Conservation (phyloP, 139 green algal genomes). For the Chlamydomonas asymmetrica region DNA sequence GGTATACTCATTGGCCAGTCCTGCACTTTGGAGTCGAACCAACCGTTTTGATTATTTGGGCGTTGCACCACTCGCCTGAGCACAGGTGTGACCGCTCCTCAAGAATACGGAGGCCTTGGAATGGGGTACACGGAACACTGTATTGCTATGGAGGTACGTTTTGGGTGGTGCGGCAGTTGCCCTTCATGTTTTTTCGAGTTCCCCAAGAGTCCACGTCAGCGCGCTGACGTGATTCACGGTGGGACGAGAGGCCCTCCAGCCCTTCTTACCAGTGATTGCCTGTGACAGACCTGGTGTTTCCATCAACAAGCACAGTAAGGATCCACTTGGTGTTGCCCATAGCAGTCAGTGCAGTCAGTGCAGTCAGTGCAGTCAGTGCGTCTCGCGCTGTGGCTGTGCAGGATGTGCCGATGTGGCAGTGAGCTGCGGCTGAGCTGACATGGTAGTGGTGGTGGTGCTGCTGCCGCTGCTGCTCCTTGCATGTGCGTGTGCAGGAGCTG, state of each 20-base stretch:
- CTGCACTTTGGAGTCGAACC: neutral
- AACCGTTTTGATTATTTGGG: neutral
- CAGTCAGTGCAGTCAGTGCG: neutral
- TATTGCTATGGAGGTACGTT: slow-evolving; percentile 86
- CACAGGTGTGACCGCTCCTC: slow-evolving; percentile 65
- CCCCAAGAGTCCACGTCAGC: neutral
- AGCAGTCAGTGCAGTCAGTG: neutral
- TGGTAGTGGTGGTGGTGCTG: neutral
- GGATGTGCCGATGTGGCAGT: neutral
- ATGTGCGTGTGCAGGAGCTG: slow-evolving; percentile 63
- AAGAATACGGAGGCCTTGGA: slow-evolving; percentile 82
- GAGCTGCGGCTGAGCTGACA: neutral
- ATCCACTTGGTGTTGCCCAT: neutral
- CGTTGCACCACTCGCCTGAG: slow-evolving; percentile 3
- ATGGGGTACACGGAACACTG: slow-evolving; percentile 86
- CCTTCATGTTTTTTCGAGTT: neutral
- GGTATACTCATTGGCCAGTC: neutral
- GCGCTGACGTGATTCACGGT: neutral
- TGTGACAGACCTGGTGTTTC: too few relatives aligned
- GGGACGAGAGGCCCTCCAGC: neutral
- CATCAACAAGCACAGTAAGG: too few relatives aligned
- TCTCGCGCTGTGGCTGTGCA: neutral
- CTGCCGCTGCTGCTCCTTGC: neutral
- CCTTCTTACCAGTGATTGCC: neutral
- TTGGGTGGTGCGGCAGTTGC: neutral